Conservation (phyloP, 1,284 basidiomycete genomes). For the Ceratorhiza oryzae-sativae region DNA sequence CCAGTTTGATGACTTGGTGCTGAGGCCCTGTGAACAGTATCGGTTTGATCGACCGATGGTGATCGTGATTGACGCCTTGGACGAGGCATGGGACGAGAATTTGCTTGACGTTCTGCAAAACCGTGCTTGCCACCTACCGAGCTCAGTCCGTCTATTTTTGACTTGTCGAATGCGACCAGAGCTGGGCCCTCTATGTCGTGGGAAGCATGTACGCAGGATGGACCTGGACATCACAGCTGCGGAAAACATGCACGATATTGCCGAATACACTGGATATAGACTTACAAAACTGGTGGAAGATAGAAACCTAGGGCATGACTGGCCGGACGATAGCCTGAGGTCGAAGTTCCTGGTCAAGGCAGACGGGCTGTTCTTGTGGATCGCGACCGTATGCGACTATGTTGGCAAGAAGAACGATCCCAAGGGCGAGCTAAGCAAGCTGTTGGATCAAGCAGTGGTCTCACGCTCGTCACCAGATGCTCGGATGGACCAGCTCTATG, state of each 20-base stretch:
- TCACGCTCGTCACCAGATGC: slow-evolving; percentile 20
- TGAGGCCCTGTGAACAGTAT: not conserved
- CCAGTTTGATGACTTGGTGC: not conserved
- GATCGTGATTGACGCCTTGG: slow-evolving; percentile 22
- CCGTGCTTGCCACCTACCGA: not conserved
- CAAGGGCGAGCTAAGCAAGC: slow-evolving; percentile 40
- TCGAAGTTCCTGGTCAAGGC: slow-evolving; percentile 39
- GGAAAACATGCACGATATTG: not conserved
- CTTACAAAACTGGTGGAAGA: not conserved
- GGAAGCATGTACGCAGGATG: not conserved
- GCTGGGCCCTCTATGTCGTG: not conserved
- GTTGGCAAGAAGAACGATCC: slow-evolving; percentile 39
- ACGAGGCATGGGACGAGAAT: slow-evolving; percentile 6
- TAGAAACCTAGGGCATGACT: slow-evolving; percentile 25
- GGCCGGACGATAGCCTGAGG: slow-evolving; percentile 39
- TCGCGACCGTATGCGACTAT: slow-evolving; percentile 44
- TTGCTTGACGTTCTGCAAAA: not conserved
- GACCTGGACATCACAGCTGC: not conserved
- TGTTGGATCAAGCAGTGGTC: slow-evolving; percentile 9
- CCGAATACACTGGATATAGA: not conserved
- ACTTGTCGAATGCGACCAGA: slow-evolving; percentile 11
- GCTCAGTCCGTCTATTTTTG: not conserved
- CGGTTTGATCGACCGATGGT: not conserved
- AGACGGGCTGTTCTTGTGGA: slow-evolving; percentile 47
- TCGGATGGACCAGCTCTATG: slow-evolving; percentile 46